Conservation (phyloP, 2,329 filamentous ascomycete species). For the Ceratocystis papillata region DNA sequence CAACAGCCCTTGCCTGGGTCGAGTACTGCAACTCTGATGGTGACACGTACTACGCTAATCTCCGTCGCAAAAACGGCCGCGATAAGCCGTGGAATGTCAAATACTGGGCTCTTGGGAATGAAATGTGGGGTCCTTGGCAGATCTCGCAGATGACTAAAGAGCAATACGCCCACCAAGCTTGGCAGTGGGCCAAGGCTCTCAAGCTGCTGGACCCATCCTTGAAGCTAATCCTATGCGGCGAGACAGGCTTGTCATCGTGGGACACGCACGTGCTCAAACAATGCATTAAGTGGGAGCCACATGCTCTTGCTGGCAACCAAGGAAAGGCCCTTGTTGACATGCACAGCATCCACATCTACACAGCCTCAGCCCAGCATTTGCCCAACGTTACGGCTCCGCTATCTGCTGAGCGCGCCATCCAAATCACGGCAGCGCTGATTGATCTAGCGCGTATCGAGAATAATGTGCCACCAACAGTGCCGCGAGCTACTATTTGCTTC, state of each 20-base stretch:
- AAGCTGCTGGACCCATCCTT: slow-evolving; percentile 61
- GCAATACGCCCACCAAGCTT: slow-evolving; percentile 56
- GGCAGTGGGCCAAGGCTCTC: slow-evolving; percentile 61
- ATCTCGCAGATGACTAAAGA: slow-evolving; percentile 59
- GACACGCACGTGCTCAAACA: slow-evolving; percentile 63
- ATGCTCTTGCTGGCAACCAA: slow-evolving; percentile 31
- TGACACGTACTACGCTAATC: slow-evolving; percentile 71
- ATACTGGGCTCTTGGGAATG: slow-evolving; percentile 79
- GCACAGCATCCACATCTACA: slow-evolving; percentile 75
- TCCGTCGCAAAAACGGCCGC: slow-evolving; percentile 63
- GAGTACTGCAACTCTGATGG: slow-evolving; percentile 76
- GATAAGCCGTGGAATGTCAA: slow-evolving; percentile 69
- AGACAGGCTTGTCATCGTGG: slow-evolving; percentile 59
- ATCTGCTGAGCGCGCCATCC: slow-evolving; percentile 61
- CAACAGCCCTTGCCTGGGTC: slow-evolving; percentile 56
- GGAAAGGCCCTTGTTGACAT: slow-evolving; percentile 52
- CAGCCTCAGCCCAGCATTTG: slow-evolving; percentile 43
- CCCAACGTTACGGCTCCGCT: slow-evolving; percentile 45
- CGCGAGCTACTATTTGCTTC: slow-evolving; percentile 62
- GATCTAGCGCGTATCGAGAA: slow-evolving; percentile 65
- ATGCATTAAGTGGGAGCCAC: slow-evolving; percentile 41
- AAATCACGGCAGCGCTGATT: slow-evolving; percentile 57
- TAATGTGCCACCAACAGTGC: slow-evolving; percentile 46
- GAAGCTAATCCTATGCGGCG: slow-evolving; percentile 61
- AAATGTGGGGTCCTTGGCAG: slow-evolving; percentile 57